These are phyloP conservation scores for Chaetomiaceae sp. DNA, from an alignment of 2,329 filamentous ascomycete species.

Conservation along the genomic window DNA sequence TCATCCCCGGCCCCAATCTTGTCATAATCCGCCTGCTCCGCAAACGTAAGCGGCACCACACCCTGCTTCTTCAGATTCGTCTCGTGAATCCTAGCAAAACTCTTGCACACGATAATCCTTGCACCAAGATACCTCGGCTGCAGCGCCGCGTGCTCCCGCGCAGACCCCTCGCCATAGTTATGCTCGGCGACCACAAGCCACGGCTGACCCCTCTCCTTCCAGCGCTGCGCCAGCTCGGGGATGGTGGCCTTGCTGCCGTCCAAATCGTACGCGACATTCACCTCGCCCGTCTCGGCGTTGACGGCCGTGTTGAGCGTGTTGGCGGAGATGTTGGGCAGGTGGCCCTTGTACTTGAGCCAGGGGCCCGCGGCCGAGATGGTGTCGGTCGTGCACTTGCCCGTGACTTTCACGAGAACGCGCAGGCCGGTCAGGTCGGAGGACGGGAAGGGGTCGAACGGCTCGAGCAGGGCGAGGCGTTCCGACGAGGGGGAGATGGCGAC, in stretches of 20 bases:
- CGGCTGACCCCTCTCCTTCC: constrained; percentile 68
- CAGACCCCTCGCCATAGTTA: constrained; percentile 90
- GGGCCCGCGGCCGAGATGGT: constrained; percentile 97
- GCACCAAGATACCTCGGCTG: constrained; percentile 81
- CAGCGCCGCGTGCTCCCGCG: constrained; percentile 81
- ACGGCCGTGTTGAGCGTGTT: constrained; percentile 96
- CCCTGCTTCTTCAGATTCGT: constrained; percentile 96
- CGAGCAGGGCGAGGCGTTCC: constrained; percentile 81
- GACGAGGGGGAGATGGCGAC: constrained; percentile 85
- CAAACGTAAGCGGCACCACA: constrained; percentile 89
- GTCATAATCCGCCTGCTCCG: constrained; percentile 83
- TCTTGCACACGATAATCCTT: constrained; percentile 74
- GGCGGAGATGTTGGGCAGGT: constrained; percentile 93
- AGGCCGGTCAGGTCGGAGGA: constrained; percentile 67
- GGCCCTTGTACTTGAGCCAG: constrained; percentile 99
- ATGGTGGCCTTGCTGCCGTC: constrained; percentile 73
- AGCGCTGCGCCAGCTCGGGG: constrained; percentile 78
- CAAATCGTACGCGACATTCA: constrained; percentile 86
- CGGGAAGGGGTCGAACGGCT: constrained; percentile 86
- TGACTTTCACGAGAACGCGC: constrained; percentile 89
- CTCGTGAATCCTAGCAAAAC: constrained; percentile 86
- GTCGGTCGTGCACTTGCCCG: constrained; percentile 97
- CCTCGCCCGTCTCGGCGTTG: constrained; percentile 87
- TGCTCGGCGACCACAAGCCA: constrained; percentile 97
- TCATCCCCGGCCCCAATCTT: constrained; percentile 76